These are phyloP conservation scores for Zymoseptoria brevis DNA, from an alignment of 2,329 filamentous ascomycete species.

Conservation along the genomic window DNA sequence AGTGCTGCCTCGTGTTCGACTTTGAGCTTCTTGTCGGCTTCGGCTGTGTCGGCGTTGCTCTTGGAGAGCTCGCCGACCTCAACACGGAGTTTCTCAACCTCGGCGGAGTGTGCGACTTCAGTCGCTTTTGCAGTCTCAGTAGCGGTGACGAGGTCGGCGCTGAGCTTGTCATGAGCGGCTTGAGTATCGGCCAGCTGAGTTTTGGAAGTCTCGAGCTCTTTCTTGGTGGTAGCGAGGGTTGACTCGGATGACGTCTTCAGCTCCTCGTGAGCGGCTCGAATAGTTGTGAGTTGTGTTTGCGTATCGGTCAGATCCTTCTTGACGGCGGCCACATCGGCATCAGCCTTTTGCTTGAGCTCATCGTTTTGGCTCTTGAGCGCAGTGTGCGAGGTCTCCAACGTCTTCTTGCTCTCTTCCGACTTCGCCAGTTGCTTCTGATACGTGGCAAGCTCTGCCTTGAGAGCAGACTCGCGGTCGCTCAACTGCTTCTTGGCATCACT, in stretches of 20 bases:
- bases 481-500: slow-evolving; percentile 7
- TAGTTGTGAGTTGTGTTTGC: slow-evolving; percentile 9
- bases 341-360: slow-evolving; percentile 10
- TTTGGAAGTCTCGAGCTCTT: slow-evolving; percentile 14
- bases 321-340: slow-evolving; percentile 7
- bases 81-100: slow-evolving; percentile 10
- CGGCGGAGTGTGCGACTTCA: slow-evolving; percentile 1
- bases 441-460: slow-evolving; percentile 9
- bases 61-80: slow-evolving; percentile 15
- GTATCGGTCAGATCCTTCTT: slow-evolving; percentile 11
- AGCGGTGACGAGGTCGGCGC: neutral
- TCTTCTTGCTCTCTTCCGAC: slow-evolving; percentile 6
- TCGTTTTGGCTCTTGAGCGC: slow-evolving; percentile 6
- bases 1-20: slow-evolving; percentile 12
- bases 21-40: slow-evolving; percentile 14
- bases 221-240: slow-evolving; percentile 10
- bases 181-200: slow-evolving; percentile 9
- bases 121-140: neutral
- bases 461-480: slow-evolving; percentile 7
- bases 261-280: slow-evolving; percentile 15
- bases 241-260: slow-evolving; percentile 12
- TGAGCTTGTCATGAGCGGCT: slow-evolving; percentile 2
- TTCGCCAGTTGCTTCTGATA: slow-evolving; percentile 9
- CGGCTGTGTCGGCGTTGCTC: slow-evolving; percentile 7
- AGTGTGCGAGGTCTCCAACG: slow-evolving; percentile 8